These are phyloP conservation scores for Entomortierella parvispora DNA, from an alignment of 192 early-diverging fungal species.

Conservation along the genomic window DNA sequence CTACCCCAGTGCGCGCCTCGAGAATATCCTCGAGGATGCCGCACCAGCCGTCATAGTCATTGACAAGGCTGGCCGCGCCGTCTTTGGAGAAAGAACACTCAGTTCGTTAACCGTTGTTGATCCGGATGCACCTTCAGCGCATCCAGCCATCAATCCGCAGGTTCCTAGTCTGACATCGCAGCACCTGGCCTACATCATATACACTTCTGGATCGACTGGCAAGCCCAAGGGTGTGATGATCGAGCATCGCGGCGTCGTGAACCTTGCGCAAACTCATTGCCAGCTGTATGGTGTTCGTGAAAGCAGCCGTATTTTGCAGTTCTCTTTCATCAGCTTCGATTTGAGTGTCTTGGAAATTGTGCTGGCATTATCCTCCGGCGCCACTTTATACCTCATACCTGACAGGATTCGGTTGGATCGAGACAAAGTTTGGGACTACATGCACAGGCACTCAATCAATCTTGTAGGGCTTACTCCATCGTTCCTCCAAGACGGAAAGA, in stretches of 20 bases:
- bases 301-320: conserved; percentile 17
- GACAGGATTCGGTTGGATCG: conserved; percentile 6
- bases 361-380: conserved; percentile 8
- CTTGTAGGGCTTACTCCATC: conserved; percentile 3
- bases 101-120: background rate
- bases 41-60: background rate
- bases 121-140: background rate
- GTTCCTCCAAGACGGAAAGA: conserved; percentile 15
- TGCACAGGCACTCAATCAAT: background rate
- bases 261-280: background rate
- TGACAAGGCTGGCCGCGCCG: conserved; percentile 9
- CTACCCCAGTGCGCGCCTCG: conserved; percentile 36
- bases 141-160: background rate
- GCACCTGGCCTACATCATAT: conserved; percentile 14
- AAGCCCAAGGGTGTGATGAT: too few species aligned
- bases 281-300: background rate
- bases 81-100: background rate
- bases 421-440: conserved; percentile 4
- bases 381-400: background rate
- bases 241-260: background rate
- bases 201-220: conserved; percentile 47
- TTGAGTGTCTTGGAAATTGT: conserved; percentile 18
- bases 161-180: background rate
- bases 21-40: conserved; percentile 25
- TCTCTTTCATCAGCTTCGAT: conserved; percentile 17